Evolutionary conservation across 179 eudicot genomes (phyloP), one percentile per base, ranked within the genome.

Genomic region (Silene coronaria): DNA sequence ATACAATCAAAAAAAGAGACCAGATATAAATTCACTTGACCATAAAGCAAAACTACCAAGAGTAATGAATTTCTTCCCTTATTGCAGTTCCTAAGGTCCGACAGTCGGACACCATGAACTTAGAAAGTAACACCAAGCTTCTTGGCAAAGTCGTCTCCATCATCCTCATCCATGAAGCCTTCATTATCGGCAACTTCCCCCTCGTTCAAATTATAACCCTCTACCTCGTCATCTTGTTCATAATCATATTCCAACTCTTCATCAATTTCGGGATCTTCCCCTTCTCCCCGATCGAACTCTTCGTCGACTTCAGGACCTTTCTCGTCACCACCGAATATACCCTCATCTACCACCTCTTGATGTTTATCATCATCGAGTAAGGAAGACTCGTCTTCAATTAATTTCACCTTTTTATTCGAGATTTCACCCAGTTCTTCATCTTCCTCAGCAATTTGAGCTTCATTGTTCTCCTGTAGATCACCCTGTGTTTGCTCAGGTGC

Each of bases 101-200:
- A 69, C 16, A 19, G 26, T 45, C 38, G 24, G 30, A 60, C 16
- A 19, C 28, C 1, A 3, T 2, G 17, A 6, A 12, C 76, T 74
- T 51, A 86, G 79, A 86, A 84, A 80, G 87, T 84, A 55, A 90
- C 92, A 8, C 97, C 97, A 42, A 91, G 89, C 77, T 86, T 89
- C 87, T 88, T 92, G 23, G 96, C 93, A 66, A 91, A 91, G 75
- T 89, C 93, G 73, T 92, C 96, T 4, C 84, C 91, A 68, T 92
- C 93, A n/a, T 92, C 97, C 1, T 87, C 91, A 27, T 87, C 96
- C 82, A 86, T 69, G 76, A 83, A 86, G 36, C 87, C 89, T 17
- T 80, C 91, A 67, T 73, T 78, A 36, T 88, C 90, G 21, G 69
- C 85, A 64, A 77, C 78, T 67, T 90, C 97, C 62, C 85, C 96